These are phyloP conservation scores for Pythium monospermum DNA, from an alignment of 352 stramenopile species.

Conservation along the genomic window DNA sequence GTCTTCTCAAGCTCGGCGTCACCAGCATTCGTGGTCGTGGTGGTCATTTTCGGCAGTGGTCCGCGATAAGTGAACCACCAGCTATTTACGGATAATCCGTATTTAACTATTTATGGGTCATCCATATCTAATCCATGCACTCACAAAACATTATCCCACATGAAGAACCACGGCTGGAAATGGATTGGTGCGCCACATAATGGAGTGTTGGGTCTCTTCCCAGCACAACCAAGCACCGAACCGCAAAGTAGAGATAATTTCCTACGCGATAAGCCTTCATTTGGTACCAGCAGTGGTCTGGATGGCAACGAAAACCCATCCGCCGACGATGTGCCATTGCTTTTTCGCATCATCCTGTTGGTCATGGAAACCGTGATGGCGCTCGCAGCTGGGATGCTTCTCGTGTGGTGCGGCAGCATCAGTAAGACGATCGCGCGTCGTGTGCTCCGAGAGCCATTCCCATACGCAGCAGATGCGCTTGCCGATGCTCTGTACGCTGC, in stretches of 20 bases:
- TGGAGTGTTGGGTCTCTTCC: slow-evolving; percentile 17
- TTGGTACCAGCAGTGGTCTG: not conserved
- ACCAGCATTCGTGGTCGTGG: not conserved
- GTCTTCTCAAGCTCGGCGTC: not conserved
- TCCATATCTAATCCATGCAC: not conserved
- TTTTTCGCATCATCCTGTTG: slow-evolving; percentile 13
- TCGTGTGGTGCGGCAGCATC: slow-evolving; percentile 18
- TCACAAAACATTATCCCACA: not conserved
- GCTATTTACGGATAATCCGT: slow-evolving; percentile 1
- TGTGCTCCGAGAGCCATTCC: not conserved
- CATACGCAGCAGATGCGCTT: not conserved
- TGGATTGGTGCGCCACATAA: slow-evolving; percentile 16
- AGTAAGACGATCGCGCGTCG: not conserved
- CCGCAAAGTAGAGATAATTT: not conserved
- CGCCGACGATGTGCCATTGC: not conserved
- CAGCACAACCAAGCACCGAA: not conserved
- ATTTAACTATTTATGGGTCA: not conserved
- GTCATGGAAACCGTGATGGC: slow-evolving; percentile 15
- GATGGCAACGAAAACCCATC: not conserved
- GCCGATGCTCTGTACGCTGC: slow-evolving; percentile 3
- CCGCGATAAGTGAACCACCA: not conserved
- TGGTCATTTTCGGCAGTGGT: slow-evolving; percentile 4
- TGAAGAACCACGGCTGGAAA: slow-evolving; percentile 14
- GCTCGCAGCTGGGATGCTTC: slow-evolving; percentile 9
- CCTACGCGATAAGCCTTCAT: not conserved